Evolutionary conservation across 1,284 basidiomycete species (phyloP), one percentile per base, ranked within the genome.

Genomic region (Cerioporus squamosus): DNA sequence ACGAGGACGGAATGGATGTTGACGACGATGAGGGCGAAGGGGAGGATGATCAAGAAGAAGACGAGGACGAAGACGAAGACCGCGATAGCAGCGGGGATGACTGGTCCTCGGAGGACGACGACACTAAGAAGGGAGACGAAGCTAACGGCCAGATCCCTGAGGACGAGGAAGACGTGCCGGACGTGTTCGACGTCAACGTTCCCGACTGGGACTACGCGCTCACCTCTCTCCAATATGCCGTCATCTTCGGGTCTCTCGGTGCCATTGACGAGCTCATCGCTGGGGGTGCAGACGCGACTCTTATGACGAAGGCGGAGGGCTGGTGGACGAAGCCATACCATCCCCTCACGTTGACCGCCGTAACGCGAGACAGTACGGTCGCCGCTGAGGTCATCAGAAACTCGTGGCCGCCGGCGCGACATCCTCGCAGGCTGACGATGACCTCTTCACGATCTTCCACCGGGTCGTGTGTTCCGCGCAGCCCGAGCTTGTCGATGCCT

Each of bases 141-240:
- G 65, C 57, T 20, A 63, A 58, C 52, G 73, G 72, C 1, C 77
- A 78, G 52, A 71, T 80, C 9, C 79, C 78, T 1, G 83, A 83
- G 44, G 81, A 82, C 61, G 72, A 77, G 17, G 70, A 74, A 6
- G 79, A 82, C 40, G 70, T 72, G 42, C 82, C 81, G 1, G 84
- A 86, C 59, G 73, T 86, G 39, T 73, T 86, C 26, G 80, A 84
- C 44, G 67, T 85, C 60, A 77, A 85, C 53, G 71, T 75, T 1
- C 55, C 76, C 0, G 84, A 86, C 66, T 87, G 85, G 85, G 85
- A 86, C 66, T 77, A 81, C 55, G 75, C 75, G 5, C 78, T 83
- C 59, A 78, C 80, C 0, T 77, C 85, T 5, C 74, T 86, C n/a
- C 72, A 73, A 33, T 82, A 83, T 61, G 84, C 81, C 2, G 75